Base-by-base conservation (phyloP, 2,329 filamentous ascomycete species). In the Colletotrichum liaoningense region DNA sequence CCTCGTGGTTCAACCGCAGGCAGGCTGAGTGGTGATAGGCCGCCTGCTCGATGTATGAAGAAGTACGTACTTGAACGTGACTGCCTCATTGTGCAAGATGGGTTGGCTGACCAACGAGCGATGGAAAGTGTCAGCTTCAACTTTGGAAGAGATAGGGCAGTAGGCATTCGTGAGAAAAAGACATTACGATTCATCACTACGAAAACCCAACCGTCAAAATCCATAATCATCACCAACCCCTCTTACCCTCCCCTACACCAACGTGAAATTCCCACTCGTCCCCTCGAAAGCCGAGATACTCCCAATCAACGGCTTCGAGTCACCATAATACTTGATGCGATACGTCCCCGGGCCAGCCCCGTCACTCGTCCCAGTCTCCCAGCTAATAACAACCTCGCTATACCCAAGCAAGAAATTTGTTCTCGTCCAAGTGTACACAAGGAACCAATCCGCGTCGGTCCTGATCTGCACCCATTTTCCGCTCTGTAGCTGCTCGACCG, bases 251-350 rank as follows among this genome's bases (percentile, higher is more conserved):
- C 6, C 35, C 75, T 69, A 81, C 4, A 75, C 59, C 35, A 86
- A 67, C 22, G 78, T 83, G 81, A 93, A 93, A 65, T 81, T 82
- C 60, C 86, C 85, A 78, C 92, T 93, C 9, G 86, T 86, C 0
- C 93, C 94, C 76, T 93, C 90, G 84, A 97, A 97, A 3, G 88
- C 81, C 52, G 84, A 89, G 52, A 97, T 91, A 1, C 78, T 91
- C 1, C 87, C 89, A 33, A 89, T 79, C 12, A 91, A 77, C 6
- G 86, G 86, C 88, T 95, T 98, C 3, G 90, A 86, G 83, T 98
- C 95, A 0, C 96, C 96, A 82, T 92, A 96, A 80, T 98, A 98
- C 83, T 87, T 90, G 58, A 97, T 83, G 28, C 95, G 86, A 83
- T 98, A 98, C 60, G 88, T 90, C 0, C 95, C 95, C 1, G 81